phyloP scores from a whole-genome alignment of 768 basidiomycete genomes.

The Infundibulicybe gibba region DNA sequence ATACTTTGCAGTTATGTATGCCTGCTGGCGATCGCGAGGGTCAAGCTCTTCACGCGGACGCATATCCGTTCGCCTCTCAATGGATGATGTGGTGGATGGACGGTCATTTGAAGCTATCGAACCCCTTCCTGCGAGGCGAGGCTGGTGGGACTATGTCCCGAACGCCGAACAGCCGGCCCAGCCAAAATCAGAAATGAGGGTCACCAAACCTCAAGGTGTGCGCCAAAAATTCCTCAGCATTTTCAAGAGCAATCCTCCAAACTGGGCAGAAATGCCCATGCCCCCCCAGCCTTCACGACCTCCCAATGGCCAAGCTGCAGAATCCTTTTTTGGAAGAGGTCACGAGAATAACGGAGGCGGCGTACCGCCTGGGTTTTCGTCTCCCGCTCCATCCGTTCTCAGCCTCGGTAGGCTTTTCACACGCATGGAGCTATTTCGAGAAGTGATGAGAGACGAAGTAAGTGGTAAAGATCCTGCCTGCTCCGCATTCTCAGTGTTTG shows the following conservation, averaged over 20 bases:
- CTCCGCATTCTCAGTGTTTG: background rate
- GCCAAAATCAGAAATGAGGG: background rate
- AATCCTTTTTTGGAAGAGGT: no score
- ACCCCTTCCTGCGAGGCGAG: constrained; percentile 25
- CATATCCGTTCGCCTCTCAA: constrained; percentile 46
- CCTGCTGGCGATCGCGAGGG: constrained; percentile 49
- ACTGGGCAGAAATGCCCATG: no score
- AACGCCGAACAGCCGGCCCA: constrained; percentile 8
- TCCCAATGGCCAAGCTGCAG: no score
- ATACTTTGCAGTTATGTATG: constrained; percentile 42
- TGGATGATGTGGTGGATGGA: constrained; percentile 34
- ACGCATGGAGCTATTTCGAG: constrained; percentile 47
- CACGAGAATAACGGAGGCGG: no score
- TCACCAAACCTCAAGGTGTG: no score
- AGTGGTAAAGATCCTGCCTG: constrained; percentile 8
- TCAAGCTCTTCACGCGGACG: constrained; percentile 51
- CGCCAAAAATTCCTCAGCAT: no score
- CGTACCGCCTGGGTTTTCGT: constrained; percentile 8
- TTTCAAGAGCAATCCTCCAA: no score
- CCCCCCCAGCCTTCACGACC: no score
- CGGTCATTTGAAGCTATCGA: constrained; percentile 16
- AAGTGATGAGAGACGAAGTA: constrained; percentile 64
- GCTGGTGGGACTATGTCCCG: constrained; percentile 58
- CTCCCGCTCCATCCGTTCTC: constrained; percentile 25
- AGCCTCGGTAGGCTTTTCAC: constrained; percentile 49